Base-by-base conservation (phyloP, 2,329 filamentous ascomycete genomes). In the Cercospora citrullina region DNA sequence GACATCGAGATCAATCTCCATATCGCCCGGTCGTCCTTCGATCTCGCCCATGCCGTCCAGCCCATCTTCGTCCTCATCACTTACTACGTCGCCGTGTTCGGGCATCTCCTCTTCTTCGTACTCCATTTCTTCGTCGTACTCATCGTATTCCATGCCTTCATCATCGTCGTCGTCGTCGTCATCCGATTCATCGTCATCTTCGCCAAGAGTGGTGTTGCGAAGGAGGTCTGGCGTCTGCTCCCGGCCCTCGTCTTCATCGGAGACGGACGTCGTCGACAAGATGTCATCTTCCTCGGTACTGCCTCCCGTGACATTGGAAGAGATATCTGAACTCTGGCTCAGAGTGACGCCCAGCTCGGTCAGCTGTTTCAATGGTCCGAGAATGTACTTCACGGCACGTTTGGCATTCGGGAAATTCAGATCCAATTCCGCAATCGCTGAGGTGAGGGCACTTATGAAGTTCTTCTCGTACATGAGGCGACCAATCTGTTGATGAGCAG, bases 381-480 rank as follows among this genome's bases (percentile, higher is more conserved):
- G 85, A 63, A 99, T 97, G 79, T 97, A 96, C 81, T 98, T 99
- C 75, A 99, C 93, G 14, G 94, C 94, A 58, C 94, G 89, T 82
- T 96, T 97, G 16, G 96, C 92, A 28, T 92, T 91, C 0, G 94
- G 94, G 79, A 96, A 97, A 73, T 96, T 96, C 69, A 99, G 87
- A 77, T 97, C 95, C 68, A 99, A 91, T 75, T 99, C 96, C 18
- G 95, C 93, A 74, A 99, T 94, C 0, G 96, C 96, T 12, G 90
- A 88, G 1, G 95, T 98, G 68, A 99, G 82, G 59, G 94, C 91
- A 26, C 91, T 87, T 69, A 98, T 90, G 78, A 95, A 97, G 65
- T 96, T 93, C 82, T 98, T 99, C 81, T 99, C 95, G 75, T 96
- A 98, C 95, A 99, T 99, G 68, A 97, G 89, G 72, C 93, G 92